Percentiles rank a stretch among this genome's conserved stretches.
phyloP scores from a whole-genome alignment of 2,329 filamentous ascomycete genomes.

The Sclerotinia borealis region DNA sequence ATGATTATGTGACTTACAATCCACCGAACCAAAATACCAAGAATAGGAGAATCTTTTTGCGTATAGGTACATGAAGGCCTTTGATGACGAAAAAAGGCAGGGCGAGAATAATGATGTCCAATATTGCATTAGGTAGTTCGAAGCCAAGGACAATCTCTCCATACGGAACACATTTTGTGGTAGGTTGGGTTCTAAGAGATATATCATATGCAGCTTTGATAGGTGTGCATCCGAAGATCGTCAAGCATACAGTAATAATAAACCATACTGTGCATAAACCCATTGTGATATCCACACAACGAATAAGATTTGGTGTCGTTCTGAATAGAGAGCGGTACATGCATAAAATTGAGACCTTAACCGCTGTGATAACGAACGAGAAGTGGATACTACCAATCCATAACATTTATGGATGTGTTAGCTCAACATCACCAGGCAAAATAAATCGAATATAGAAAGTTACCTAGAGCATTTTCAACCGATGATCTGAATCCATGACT shows the following conservation, averaged over 20 bases:
- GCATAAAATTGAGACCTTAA: slow-evolving; percentile 11
- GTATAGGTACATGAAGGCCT: slow-evolving; percentile 6
- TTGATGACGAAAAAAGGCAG: slow-evolving; percentile 9
- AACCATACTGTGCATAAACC: slow-evolving; percentile 2
- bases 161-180: slow-evolving; percentile 4
- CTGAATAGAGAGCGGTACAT: slow-evolving; percentile 9
- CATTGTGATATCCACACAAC: background rate
- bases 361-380: slow-evolving; percentile 1
- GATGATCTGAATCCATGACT: background rate
- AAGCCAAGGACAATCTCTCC: slow-evolving; percentile 2
- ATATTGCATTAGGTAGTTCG: background rate
- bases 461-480: slow-evolving; percentile 5
- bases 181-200: background rate
- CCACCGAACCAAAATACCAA: slow-evolving; percentile 10
- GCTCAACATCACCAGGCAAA: background rate
- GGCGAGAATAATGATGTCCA: slow-evolving; percentile 2
- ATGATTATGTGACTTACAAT: background rate
- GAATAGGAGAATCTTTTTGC: slow-evolving; percentile 6
- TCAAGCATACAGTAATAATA: background rate
- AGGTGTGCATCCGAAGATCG: slow-evolving; percentile 5
- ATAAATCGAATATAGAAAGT: background rate
- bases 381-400: slow-evolving; percentile 8
- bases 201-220: slow-evolving; percentile 6
- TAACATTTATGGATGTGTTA: background rate
- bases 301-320: background rate